These are phyloP conservation scores for Syzygium grande DNA, from an alignment of 345 rosid species.

Conservation along the genomic window DNA sequence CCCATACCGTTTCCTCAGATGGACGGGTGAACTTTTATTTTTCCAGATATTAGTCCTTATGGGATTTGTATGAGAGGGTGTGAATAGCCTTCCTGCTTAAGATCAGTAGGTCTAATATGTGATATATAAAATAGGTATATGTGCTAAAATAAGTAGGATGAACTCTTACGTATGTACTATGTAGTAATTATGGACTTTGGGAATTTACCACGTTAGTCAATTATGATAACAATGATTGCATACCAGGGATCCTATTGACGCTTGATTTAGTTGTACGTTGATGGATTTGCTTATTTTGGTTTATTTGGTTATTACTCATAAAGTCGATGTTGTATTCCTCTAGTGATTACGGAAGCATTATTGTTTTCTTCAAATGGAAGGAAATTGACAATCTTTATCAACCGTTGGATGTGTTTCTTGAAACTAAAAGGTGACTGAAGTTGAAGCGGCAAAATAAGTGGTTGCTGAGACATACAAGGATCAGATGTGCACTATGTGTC, in stretches of 20 bases:
- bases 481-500: constrained; percentile 36
- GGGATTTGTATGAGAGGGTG: background rate
- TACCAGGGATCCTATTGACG: background rate
- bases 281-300: background rate
- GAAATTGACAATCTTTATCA: background rate
- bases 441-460: background rate
- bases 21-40: background rate
- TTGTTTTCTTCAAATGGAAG: background rate
- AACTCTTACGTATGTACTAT: background rate
- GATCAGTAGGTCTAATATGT: background rate
- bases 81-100: background rate
- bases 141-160: background rate
- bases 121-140: background rate
- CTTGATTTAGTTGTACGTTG: background rate
- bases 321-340: background rate
- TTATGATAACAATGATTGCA: background rate
- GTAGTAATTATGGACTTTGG: background rate
- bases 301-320: background rate
- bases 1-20: background rate
- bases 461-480: constrained; percentile 7
- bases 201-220: background rate
- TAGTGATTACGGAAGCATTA: background rate
- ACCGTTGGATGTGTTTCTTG: background rate
- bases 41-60: background rate
- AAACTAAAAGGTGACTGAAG: background rate